Evolutionary conservation across 805 yeast genomes (phyloP), one percentile per base, ranked within the genome.

Genomic region (Ogataea nakhonphanomensis): DNA sequence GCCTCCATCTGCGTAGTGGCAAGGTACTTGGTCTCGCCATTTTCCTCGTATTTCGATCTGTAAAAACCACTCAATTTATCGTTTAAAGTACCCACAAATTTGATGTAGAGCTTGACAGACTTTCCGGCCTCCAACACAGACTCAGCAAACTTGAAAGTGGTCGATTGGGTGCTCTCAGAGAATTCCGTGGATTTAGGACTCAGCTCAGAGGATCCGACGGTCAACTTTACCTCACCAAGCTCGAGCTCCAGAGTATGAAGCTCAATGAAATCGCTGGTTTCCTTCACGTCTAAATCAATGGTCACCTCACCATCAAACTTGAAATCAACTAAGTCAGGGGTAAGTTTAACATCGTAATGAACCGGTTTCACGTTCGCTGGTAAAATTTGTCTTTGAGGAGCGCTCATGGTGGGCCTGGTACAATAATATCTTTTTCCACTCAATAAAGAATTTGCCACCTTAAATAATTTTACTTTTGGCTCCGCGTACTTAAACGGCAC

Each of bases 261-360:
- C 37, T 72, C 62, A 32, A 83, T 62, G 41, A 64, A 68, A 48
- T 66, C 63, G 20, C 84, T 71, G 7, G 69, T 54, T 29, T 66
- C 66, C 12, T 56, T 54, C 30, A 77, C 78, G 7, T 62, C 61
- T 35, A 84, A 59, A 36, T 70, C 66, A 43, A 84, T 75, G 11
- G 55, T 51, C n/a, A 74, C 81, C n/a, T 55, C 57, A 20, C 87
- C 86, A 11, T 57, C 54, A 54, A 71, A 80, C 15, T 70, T 61
- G 55, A 73, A 73, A 25, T 68, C 66, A 11, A 59, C 64, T 31
- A 63, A 48, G 9, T 46, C 25, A 7, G 65, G 63, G 39, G 58
- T 60, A 29, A 80, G 64, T 7, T 78, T 68, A 32, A 91, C 61
- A 43, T 79, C 76, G 62, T 91, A 91, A 62, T 86, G 89, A 30